Evolutionary conservation across 2,329 filamentous ascomycete genomes (phyloP), one percentile per base, ranked within the genome.

Genomic region (Ophiobolus disseminans): DNA sequence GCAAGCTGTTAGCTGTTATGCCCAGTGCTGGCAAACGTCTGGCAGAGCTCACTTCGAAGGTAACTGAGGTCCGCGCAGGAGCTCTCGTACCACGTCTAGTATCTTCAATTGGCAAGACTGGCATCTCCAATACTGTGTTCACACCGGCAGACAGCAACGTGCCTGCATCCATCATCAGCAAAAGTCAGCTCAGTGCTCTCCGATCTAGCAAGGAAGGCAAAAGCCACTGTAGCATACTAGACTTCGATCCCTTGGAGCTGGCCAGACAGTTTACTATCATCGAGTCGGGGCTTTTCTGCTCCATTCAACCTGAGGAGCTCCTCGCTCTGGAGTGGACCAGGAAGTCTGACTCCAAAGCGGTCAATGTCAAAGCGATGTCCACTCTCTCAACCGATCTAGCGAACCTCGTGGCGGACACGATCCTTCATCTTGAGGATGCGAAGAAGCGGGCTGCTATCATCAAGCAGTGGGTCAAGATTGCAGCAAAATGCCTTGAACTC

Each of bases 401-500:
- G 4, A 94, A 97, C 66, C 78, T 97, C 30, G 94, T 99, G 9
- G 89, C 91, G 0, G 93, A 97, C 69, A 95, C 90, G 0, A 96
- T 99, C 62, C 82, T 99, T 11, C 86, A 90, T 46, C 83, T 91
- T 48, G 83, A 89, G n/a, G 94, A 97, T 69, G 86, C 88, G 20
- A 97, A 97, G 82, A 96, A 93, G 78, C 86, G 94, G 20, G 93
- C 94, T 1, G 78, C 83, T 1, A 85, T 91, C 42, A 94, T 99
- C 76, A 97, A 99, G 78, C 92, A 97, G 63, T 99, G 94, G 94
- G 90, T 97, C 70, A 99, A 97, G 79, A 86, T 97, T 60, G 91
- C 90, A 1, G 83, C 88, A 62, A 90, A 89, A 63, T 96, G 91
- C 58, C 79, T 95, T 4, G 90, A 94, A 65, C 82, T 97, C 20